phyloP scores from a whole-genome alignment of 768 basidiomycete species.

The Lanmaoa pseudosensibilis region DNA sequence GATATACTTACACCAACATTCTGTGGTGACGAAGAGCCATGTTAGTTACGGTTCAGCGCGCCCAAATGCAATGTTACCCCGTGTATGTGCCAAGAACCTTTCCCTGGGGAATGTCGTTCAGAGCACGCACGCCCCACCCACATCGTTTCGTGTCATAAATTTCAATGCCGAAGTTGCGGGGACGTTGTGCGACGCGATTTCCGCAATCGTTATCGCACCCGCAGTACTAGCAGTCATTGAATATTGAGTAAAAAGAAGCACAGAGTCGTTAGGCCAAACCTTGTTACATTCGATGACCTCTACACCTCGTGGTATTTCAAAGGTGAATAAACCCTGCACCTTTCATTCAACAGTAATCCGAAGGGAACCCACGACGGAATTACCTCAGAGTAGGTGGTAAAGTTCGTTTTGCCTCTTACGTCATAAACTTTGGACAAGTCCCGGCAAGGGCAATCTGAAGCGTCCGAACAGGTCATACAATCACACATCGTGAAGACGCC shows the following conservation, averaged over 20 bases:
- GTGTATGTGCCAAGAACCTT: slow-evolving; percentile 69
- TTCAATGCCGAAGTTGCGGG: slow-evolving; percentile 57
- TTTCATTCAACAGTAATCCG: neutral
- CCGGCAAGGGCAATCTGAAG: slow-evolving; percentile 50
- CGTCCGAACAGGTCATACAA: slow-evolving; percentile 39
- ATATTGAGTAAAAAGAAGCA: neutral
- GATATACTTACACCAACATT: slow-evolving; percentile 43
- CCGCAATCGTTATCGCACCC: slow-evolving; percentile 44
- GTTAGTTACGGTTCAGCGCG: slow-evolving; percentile 2
- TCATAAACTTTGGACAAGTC: slow-evolving; percentile 41
- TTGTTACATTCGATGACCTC: slow-evolving; percentile 69
- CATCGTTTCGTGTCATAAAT: slow-evolving; percentile 60
- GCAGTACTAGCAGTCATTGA: slow-evolving; percentile 40
- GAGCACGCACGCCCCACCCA: slow-evolving; percentile 68
- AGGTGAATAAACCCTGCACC: slow-evolving; percentile 50
- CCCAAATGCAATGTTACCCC: slow-evolving; percentile 45
- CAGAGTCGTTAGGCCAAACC: slow-evolving; percentile 32
- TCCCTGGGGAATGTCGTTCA: slow-evolving; percentile 43
- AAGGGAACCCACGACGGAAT: neutral
- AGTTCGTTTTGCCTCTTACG: slow-evolving; percentile 19
- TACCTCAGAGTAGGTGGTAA: slow-evolving; percentile 48
- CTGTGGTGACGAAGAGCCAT: slow-evolving; percentile 28
- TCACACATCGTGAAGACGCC: slow-evolving; percentile 46
- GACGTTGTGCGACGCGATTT: slow-evolving; percentile 62
- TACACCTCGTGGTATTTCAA: slow-evolving; percentile 40